Base-by-base conservation (phyloP, 345 rosid species). In the Euclidium syriacum region DNA sequence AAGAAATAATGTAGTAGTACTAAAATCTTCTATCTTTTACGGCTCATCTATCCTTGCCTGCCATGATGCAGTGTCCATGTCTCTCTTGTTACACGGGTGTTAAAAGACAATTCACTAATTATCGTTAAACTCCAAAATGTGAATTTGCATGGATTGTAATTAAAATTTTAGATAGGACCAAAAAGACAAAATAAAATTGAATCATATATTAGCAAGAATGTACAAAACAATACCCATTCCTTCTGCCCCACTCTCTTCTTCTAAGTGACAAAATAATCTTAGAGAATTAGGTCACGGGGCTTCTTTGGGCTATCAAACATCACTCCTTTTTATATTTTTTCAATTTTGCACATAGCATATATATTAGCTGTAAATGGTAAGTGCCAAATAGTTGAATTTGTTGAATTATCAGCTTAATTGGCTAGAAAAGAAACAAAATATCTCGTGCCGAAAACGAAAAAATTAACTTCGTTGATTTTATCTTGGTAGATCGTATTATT, bases 281-380 rank as follows among this genome's bases (percentile, higher is more conserved):
- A 43, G 57, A 53, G 55, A 62, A 47, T 70, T 70, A 70, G 62
- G 68, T 70, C 74, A 70, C 74, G 74, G 63, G 61, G 51, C 40
- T 63, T 18, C 42, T 70, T 62, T 70, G 15, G 2, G 49, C 63
- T 52, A 62, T 44, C 68, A 62, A 62, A 62, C 57, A 70, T 44
- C 50, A 18, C 16, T 60, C 62, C 19, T 61, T 53, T 22, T 30
- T 38, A 11, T 25, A 4, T 15, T 18, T 26, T 2, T 61, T 29
- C 18, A 19, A 2, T 30, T 23, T 30, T 67, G 4, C 4, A 15
- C 42, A 30, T 40, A 38, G 11, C 10, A 58, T 22, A 7, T 33
- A n/a, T 9, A 35, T 50, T 32, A n/a, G n/a, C n/a, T n/a, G n/a
- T n/a, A n/a, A n/a, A n/a, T n/a, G n/a, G n/a, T n/a, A n/a, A n/a